Percentiles rank a stretch among this genome's conserved stretches.
Evolutionary conservation across 2,329 filamentous ascomycete species (phyloP).

Genomic region (Akanthomyces uredinophilus): DNA sequence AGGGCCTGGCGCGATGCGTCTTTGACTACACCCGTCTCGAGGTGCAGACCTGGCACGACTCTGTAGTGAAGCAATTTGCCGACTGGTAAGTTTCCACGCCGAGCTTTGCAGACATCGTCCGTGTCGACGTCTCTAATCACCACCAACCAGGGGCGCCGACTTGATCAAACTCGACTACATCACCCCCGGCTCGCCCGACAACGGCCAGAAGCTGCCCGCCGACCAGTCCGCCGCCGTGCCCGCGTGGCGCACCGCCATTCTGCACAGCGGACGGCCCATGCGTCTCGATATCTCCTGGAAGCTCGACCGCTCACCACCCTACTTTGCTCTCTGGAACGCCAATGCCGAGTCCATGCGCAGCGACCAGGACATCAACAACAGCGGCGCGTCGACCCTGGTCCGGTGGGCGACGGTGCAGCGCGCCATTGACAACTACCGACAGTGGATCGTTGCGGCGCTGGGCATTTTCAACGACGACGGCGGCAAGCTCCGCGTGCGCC

Average conservation of each 20-base stretch:
- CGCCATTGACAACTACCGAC: conserved; percentile 20
- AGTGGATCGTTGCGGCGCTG: conserved; percentile 19
- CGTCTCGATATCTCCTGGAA: conserved; percentile 21
- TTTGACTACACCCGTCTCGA: conserved; percentile 18
- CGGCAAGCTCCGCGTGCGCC: conserved; percentile 14
- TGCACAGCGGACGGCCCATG: conserved; percentile 18
- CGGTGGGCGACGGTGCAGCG: conserved; percentile 17
- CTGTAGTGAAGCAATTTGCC: conserved; percentile 18
- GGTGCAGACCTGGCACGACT: conserved; percentile 19
- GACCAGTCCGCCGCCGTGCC: conserved; percentile 18
- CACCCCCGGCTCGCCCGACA: conserved; percentile 20
- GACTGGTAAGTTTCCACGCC: conserved; percentile 14
- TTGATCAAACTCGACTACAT: conserved; percentile 21
- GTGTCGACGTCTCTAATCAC: not conserved
- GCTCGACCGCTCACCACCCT: conserved; percentile 18
- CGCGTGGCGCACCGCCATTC: conserved; percentile 19
- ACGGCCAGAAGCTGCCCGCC: conserved; percentile 18
- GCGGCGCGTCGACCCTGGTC: conserved; percentile 14
- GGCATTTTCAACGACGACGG: conserved; percentile 13
- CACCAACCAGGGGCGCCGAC: conserved; percentile 16
- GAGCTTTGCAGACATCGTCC: not conserved
- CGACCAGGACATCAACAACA: conserved; percentile 21
- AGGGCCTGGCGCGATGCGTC: conserved; percentile 19
- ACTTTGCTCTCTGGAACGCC: conserved; percentile 18
- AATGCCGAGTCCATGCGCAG: conserved; percentile 20